phyloP scores from a whole-genome alignment of 2,329 filamentous ascomycete genomes.

The Fusarium sp. region DNA sequence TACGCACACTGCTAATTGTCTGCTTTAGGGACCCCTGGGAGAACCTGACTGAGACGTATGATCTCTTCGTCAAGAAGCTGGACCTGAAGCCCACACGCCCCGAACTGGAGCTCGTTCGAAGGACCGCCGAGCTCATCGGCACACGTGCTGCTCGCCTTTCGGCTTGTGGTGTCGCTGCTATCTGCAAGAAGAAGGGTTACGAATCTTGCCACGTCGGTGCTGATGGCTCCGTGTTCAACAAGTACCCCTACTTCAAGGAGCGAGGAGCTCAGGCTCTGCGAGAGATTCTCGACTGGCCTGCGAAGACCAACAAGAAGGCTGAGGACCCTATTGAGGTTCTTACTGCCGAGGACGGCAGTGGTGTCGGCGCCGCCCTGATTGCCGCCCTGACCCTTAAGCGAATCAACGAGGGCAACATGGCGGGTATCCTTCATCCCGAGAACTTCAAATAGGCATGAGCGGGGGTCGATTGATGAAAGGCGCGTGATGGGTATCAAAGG shows the following conservation, averaged over 20 bases:
- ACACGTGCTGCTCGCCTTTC: slow-evolving; percentile 93
- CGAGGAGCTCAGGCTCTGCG: slow-evolving; percentile 88
- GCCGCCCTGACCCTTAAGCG: slow-evolving; percentile 76
- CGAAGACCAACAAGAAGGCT: slow-evolving; percentile 72
- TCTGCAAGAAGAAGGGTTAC: slow-evolving; percentile 96
- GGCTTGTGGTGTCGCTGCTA: slow-evolving; percentile 93
- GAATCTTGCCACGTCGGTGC: slow-evolving; percentile 91
- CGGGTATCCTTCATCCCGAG: slow-evolving; percentile 72
- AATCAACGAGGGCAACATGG: slow-evolving; percentile 69
- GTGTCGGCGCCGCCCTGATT: slow-evolving; percentile 96
- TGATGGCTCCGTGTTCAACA: slow-evolving; percentile 98
- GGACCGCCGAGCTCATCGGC: slow-evolving; percentile 91
- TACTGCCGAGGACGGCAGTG: slow-evolving; percentile 93
- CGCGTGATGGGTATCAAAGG: slow-evolving; percentile 20
- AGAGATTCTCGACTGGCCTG: slow-evolving; percentile 95
- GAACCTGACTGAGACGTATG: slow-evolving; percentile 89
- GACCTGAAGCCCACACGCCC: slow-evolving; percentile 74
- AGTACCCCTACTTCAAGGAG: slow-evolving; percentile 97
- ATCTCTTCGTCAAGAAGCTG: slow-evolving; percentile 82
- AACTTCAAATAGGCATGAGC: slow-evolving; percentile 58
- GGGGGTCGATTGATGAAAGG: slow-evolving; percentile 8
- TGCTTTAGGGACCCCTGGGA: slow-evolving; percentile 83
- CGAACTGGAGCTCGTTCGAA: slow-evolving; percentile 89
- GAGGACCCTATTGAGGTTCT: slow-evolving; percentile 89
- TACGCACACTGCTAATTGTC: slow-evolving; percentile 29